Percentiles rank a stretch among this genome's conserved stretches.
phyloP scores from a whole-genome alignment of 768 basidiomycete species.

The Amanita rimosa region DNA sequence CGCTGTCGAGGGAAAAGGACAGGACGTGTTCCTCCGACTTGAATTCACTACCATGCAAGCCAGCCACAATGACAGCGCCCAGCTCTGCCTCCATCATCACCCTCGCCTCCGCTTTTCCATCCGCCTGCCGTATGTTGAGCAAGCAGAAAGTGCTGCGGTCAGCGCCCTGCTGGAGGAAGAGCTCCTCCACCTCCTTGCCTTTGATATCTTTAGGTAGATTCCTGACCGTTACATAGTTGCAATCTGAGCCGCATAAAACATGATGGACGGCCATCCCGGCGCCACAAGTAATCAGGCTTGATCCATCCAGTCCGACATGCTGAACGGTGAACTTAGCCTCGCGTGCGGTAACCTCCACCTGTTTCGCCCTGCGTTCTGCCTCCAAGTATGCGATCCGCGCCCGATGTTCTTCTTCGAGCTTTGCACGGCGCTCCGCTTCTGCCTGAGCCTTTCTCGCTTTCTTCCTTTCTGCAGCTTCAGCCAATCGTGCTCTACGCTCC shows the following conservation, averaged over 20 bases:
- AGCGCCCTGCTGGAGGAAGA: constrained; percentile 34
- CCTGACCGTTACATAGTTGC: constrained; percentile 32
- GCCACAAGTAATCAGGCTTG: constrained; percentile 37
- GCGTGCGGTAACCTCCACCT: constrained; percentile 10
- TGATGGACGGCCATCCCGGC: constrained; percentile 36
- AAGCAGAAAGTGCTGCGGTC: constrained; percentile 22
- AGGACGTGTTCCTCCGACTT: not conserved
- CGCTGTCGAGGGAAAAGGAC: constrained; percentile 18
- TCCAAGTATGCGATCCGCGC: constrained; percentile 11
- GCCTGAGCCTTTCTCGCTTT: constrained; percentile 1
- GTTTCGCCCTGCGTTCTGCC: constrained; percentile 5
- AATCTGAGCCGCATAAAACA: constrained; percentile 40
- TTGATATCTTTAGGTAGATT: constrained; percentile 31
- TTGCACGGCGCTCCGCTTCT: constrained; percentile 2
- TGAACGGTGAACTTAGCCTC: constrained; percentile 32
- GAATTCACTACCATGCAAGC: too few species aligned
- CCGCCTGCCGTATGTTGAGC: constrained; percentile 17
- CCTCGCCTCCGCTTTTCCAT: constrained; percentile 24
- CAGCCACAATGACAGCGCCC: not conserved
- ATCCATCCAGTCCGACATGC: constrained; percentile 28
- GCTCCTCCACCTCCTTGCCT: constrained; percentile 25
- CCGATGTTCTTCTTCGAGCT: constrained; percentile 10
- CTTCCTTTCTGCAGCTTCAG: not conserved
- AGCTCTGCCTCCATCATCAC: constrained; percentile 22
- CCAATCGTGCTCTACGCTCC: too few species aligned